Evolutionary conservation across 2,329 filamentous ascomycete species (phyloP).

Genomic region (Thermothelomyces thermophilus): DNA sequence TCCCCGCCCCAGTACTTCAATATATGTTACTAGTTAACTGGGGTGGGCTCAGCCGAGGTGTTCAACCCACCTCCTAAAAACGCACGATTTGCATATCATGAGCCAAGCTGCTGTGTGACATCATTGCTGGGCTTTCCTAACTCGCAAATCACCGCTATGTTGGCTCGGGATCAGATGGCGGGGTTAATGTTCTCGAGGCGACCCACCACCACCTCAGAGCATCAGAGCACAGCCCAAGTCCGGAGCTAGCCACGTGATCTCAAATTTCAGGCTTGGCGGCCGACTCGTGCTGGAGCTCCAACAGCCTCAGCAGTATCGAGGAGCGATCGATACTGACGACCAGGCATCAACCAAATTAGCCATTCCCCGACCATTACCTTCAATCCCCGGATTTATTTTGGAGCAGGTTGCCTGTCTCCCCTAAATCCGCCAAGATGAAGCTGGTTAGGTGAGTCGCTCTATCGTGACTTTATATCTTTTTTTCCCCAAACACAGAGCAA

Average conservation of each 20-base stretch:
- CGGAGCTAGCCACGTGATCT: slow-evolving; percentile 1
- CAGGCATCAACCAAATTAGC: not conserved
- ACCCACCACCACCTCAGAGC: too few relatives aligned
- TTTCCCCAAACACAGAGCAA: slow-evolving; percentile 17
- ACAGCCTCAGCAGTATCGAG: not conserved
- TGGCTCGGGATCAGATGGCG: too few relatives aligned
- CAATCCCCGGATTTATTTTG: not conserved
- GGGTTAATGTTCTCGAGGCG: not conserved
- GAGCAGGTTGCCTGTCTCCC: slow-evolving; percentile 9
- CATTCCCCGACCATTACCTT: not conserved
- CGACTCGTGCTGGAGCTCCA: slow-evolving; percentile 2
- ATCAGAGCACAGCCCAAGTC: not conserved
- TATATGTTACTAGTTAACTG: too few relatives aligned
- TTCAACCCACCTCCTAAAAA: too few relatives aligned
- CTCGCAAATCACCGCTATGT: too few relatives aligned
- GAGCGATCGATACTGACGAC: not conserved
- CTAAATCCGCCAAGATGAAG: slow-evolving; percentile 66
- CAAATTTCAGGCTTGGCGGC: slow-evolving; percentile 9
- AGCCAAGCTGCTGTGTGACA: too few relatives aligned
- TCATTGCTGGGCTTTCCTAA: too few relatives aligned
- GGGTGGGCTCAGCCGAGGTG: too few relatives aligned
- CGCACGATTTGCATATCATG: too few relatives aligned
- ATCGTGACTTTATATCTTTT: slow-evolving; percentile 15
- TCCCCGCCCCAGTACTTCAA: too few relatives aligned
- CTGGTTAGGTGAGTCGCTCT: slow-evolving; percentile 72